These are phyloP conservation scores for Chlamydomonas reinhardtii DNA, from an alignment of 163 green algal genomes.

Conservation along the genomic window DNA sequence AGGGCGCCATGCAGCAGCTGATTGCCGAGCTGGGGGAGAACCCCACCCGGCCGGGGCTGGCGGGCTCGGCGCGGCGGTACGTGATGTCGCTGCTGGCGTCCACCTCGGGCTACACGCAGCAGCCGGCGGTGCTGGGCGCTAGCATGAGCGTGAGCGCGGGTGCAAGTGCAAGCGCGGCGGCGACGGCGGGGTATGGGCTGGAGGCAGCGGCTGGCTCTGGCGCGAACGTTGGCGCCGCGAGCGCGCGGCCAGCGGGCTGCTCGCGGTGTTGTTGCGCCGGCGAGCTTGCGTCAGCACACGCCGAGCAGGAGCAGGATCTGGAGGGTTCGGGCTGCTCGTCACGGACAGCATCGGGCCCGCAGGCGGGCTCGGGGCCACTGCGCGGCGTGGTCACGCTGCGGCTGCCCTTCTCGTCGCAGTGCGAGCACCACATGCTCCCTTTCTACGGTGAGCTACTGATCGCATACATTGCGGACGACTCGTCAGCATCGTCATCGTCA, in stretches of 20 bases:
- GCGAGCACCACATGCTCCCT: slow-evolving; percentile 97
- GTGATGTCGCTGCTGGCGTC: slow-evolving; percentile 73
- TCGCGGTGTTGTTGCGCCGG: not conserved
- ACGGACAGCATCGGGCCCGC: not conserved
- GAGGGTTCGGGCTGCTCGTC: too few species aligned
- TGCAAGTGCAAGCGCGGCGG: not conserved
- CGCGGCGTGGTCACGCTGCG: not conserved
- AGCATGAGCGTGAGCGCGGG: not conserved
- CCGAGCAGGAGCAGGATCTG: too few species aligned
- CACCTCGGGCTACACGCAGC: slow-evolving; percentile 75
- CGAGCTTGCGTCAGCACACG: not conserved
- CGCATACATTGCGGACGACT: slow-evolving; percentile 44
- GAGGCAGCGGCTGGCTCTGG: too few species aligned
- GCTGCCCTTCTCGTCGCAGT: slow-evolving; percentile 79
- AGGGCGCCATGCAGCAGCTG: slow-evolving; percentile 65
- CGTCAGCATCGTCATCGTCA: too few species aligned
- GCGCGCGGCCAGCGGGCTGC: not conserved
- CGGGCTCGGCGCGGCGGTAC: slow-evolving; percentile 68
- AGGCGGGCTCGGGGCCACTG: not conserved
- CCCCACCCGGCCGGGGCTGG: slow-evolving; percentile 56
- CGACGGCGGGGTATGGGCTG: too few species aligned
- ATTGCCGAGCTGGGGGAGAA: slow-evolving; percentile 71
- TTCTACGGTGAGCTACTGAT: slow-evolving; percentile 91
- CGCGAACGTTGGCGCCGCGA: too few species aligned
- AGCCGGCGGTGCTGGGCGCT: slow-evolving; percentile 39